Evolutionary conservation across 352 stramenopile species (phyloP), one percentile per base, ranked within the genome.

Genomic region (Globisporangium canariense): DNA sequence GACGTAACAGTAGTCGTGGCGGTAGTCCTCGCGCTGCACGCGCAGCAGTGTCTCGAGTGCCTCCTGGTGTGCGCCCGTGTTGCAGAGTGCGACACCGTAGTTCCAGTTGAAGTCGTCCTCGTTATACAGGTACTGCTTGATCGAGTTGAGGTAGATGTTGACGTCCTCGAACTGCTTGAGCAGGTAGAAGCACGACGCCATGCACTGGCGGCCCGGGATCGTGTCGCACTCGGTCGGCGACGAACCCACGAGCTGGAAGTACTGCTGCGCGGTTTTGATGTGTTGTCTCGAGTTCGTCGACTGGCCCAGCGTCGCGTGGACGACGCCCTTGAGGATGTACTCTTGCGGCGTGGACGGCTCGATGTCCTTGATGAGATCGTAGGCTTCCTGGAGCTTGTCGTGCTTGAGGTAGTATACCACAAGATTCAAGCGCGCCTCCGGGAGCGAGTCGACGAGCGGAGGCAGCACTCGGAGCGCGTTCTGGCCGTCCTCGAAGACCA

Each of bases 101-200:
- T 99, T 99, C 93, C 94, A 99, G 74, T 99, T 99, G 79, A 99
- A 99, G 58, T 97, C 90, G 77, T 99, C 95, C 76, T 98, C 94
- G 68, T 97, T 97, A 87, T 98, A 98, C 59, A 98, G 82, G 75
- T 96, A 94, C 59, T 96, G 83, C 76, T 98, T 98, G 78, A 98
- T 96, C 38, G 86, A 97, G 70, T 98, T 98, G 49, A 98, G 81
- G 76, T 98, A 98, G 54, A 98, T 98, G 75, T 98, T 98, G 69
- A 98, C 94, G 65, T 98, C 94, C 58, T 98, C 94, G 63, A 98
- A 99, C 67, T 98, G 88, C 68, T 97, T 96, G 72, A 98, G 83
- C 60, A 99, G 73, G 74, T 98, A 98, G 69, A 98, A 98, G 74
- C 89, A 98, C 43, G 90, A 98, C 7, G 96, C 96, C 96, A 98